Base-by-base conservation (phyloP, 2,329 filamentous ascomycete genomes). In the Fusarium albidum region DNA sequence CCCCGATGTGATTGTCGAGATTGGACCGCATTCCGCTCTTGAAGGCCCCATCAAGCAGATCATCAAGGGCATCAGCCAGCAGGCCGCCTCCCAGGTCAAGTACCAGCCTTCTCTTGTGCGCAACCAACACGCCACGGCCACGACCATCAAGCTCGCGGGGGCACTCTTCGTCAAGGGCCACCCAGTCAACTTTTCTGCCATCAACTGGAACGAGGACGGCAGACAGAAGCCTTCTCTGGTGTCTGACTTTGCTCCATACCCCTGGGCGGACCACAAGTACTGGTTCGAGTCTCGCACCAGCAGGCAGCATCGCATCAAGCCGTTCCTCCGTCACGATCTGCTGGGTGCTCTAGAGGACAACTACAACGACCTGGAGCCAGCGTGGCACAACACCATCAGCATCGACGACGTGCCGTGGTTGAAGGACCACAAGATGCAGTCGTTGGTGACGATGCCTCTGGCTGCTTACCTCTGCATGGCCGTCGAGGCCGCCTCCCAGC, bases 391-490 rank as follows among this genome's bases (percentile, higher is more conserved):
- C 51, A 72, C 78, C 18, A 63, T 82, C 26, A 73, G 73, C 10
- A 59, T 77, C 1, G 77, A 80, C 32, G 78, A 82, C 49, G 63
- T 82, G 0, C 81, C 86, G 2, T 88, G 86, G 74, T 73, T 85
- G 6, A 75, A 80, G 37, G 80, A 86, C 59, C 85, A 87, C 70
- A 72, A 72, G 49, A 80, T 87, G 68, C 82, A 86, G 60, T 82
- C 78, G 10, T 68, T 83, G 26, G 78, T 76, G 3, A 77, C 84
- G 28, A 85, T 82, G 64, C 82, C 84, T 25, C 75, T 82, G 29
- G 75, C 81, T 2, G 84, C 79, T 3, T 82, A 78, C 45, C 65
- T 83, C 4, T 74, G 77, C 25, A 82, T 86, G 77, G 78, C 74
- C 0, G 57, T 81, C 0, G 80, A 82, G 57, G 80, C 79, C 3